Evolutionary conservation across 2,329 filamentous ascomycete species (phyloP).

Genomic region (Allantophomopsis cytisporea): DNA sequence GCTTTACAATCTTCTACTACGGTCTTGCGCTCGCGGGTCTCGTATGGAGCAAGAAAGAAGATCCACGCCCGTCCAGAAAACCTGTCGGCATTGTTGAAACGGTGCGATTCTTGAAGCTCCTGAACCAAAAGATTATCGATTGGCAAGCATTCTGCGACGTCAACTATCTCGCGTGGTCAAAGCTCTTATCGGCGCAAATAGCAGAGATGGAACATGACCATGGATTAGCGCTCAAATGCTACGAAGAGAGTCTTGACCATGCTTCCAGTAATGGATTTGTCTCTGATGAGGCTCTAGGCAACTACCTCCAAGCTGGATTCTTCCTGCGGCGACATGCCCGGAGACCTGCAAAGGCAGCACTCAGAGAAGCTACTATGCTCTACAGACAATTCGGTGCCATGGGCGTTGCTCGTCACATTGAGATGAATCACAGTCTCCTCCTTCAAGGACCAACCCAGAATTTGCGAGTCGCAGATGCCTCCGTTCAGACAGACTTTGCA

Average conservation of each 20-base stretch:
- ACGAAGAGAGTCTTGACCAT: slow-evolving; percentile 62
- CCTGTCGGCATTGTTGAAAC: slow-evolving; percentile 24
- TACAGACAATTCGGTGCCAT: slow-evolving; percentile 57
- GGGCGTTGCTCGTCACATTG: slow-evolving; percentile 55
- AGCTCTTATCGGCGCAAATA: slow-evolving; percentile 54
- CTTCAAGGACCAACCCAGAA: slow-evolving; percentile 47
- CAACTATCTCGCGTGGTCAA: slow-evolving; percentile 61
- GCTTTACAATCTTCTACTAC: slow-evolving; percentile 44
- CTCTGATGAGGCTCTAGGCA: slow-evolving; percentile 60
- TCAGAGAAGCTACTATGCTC: slow-evolving; percentile 53
- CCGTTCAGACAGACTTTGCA: slow-evolving; percentile 59
- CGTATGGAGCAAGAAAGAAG: slow-evolving; percentile 20
- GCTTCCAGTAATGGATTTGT: slow-evolving; percentile 51
- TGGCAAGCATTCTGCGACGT: slow-evolving; percentile 51
- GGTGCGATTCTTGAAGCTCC: slow-evolving; percentile 35
- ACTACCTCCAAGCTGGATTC: slow-evolving; percentile 61
- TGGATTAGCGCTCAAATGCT: slow-evolving; percentile 44
- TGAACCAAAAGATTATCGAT: slow-evolving; percentile 46
- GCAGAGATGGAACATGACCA: slow-evolving; percentile 46
- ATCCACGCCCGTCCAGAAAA: slow-evolving; percentile 9
- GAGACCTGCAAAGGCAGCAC: slow-evolving; percentile 53
- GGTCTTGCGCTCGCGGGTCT: slow-evolving; percentile 40
- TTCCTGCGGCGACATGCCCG: slow-evolving; percentile 51
- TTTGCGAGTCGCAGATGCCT: slow-evolving; percentile 44
- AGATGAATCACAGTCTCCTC: slow-evolving; percentile 53